Conservation (phyloP, 2,329 filamentous ascomycete genomes). For the Colletotrichum sp. region DNA sequence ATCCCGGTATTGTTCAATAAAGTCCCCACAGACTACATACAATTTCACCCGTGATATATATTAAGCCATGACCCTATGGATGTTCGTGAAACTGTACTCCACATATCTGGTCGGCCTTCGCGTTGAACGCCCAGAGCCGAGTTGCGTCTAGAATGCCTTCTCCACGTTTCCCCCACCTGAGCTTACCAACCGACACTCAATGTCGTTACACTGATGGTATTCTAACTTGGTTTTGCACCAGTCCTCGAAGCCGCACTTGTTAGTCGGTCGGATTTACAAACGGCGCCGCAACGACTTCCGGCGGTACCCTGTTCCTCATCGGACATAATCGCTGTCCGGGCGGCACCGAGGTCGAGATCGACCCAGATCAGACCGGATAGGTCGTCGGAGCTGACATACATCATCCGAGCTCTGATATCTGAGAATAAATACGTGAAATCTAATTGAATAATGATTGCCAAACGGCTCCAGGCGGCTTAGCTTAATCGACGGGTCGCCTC, state of each 20-base stretch:
- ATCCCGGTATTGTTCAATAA: no score
- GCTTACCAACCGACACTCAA: neutral
- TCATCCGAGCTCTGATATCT: neutral
- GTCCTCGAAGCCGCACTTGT: neutral
- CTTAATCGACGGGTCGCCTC: neutral
- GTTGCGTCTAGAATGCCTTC: neutral
- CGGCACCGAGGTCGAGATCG: neutral
- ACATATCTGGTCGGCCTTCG: neutral
- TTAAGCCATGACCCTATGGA: rapidly evolving
- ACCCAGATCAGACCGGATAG: neutral
- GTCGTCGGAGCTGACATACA: neutral
- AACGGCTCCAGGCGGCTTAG: neutral
- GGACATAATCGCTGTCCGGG: neutral
- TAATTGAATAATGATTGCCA: neutral
- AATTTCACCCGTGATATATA: neutral
- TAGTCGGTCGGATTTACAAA: neutral
- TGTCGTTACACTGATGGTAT: neutral
- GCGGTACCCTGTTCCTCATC: neutral
- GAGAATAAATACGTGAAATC: neutral
- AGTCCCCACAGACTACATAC: no score
- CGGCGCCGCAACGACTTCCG: neutral
- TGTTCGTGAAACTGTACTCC: neutral
- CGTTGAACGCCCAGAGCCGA: neutral
- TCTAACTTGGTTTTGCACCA: neutral
- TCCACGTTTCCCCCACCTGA: neutral